These are phyloP conservation scores for Trametes polyzona DNA, from an alignment of 1,284 basidiomycete genomes.

Conservation along the genomic window DNA sequence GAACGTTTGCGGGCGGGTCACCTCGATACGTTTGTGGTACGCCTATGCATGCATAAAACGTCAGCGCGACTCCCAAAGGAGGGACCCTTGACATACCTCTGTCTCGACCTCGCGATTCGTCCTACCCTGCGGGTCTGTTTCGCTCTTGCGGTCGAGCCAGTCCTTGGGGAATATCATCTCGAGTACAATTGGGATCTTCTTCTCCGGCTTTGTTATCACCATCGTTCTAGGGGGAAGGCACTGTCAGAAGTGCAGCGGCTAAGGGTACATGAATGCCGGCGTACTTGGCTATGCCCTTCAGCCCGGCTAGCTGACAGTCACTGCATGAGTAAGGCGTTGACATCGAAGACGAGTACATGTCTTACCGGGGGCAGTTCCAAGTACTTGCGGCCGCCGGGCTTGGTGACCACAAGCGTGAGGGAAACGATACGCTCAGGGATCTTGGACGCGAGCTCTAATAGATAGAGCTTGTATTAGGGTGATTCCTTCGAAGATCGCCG, in stretches of 20 bases:
- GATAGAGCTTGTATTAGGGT: neutral
- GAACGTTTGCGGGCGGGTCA: conserved; percentile 63
- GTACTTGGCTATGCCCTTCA: conserved; percentile 2
- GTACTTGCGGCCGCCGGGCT: conserved; percentile 61
- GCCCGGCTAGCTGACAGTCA: conserved; percentile 5
- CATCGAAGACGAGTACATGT: neutral
- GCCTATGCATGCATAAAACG: conserved; percentile 39
- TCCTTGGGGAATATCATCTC: conserved; percentile 63
- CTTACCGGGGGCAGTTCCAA: conserved; percentile 65
- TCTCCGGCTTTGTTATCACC: conserved; percentile 51
- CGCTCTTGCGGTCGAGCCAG: conserved; percentile 60
- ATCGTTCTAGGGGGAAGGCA: conserved; percentile 38
- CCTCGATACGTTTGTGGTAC: conserved; percentile 55
- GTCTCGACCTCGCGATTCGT: conserved; percentile 66
- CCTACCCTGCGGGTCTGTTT: conserved; percentile 52
- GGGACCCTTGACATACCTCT: conserved; percentile 42
- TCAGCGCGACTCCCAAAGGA: neutral
- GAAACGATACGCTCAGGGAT: conserved; percentile 73
- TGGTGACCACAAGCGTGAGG: conserved; percentile 72
- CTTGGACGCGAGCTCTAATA: conserved; percentile 62
- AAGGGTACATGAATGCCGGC: neutral
- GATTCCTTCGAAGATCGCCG: too few species aligned
- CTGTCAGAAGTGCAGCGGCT: neutral
- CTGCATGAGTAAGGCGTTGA: neutral
- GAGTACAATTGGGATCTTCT: conserved; percentile 57